Evolutionary conservation across 1,139 yeast genomes (phyloP), one percentile per base, ranked within the genome.

Genomic region (Magnusiomyces fungicola): DNA sequence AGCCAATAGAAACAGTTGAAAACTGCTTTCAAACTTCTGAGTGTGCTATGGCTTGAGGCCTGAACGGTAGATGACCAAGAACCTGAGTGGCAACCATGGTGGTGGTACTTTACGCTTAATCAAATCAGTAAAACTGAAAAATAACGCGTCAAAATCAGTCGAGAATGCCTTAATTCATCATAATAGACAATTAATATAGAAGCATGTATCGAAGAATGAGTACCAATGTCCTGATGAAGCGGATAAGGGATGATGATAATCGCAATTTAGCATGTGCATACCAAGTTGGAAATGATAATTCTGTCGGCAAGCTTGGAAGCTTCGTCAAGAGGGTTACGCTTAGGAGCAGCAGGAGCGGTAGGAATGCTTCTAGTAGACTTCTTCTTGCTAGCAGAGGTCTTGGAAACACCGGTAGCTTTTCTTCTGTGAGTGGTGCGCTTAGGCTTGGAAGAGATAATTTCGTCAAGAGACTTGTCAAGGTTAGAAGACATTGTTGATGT

Each of bases 391-490:
- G 68, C 60, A 52, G 62, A 61, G 45, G 63, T 62, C 64, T 64
- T 70, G 54, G 61, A 58, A 45, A 63, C 58, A 48, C 60, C 62
- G 37, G 60, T 54, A n/a, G 56, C 58, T 10, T 51, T 46, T 16
- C 52, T 49, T 24, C 50, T 45, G 27, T 56, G 49, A 27, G 57
- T 51, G 30, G 55, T 53, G 19, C 69, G 69, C 61, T 69, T 70
- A 63, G 76, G 78, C 68, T 70, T 73, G 56, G 87, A 72, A 55
- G 95, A 78, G 67, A 92, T 87, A 67, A 92, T 92, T 63, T 90
- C 97, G 73, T 92, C 98, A 66, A 92, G 81, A 50, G 97, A 88
- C 74, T 87, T 84, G 74, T 92, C 97, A 72, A 92, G 79, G 63
- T 84, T 76, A 59, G 81, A 71, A 59, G 83, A 77, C 83, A 79